Conservation (phyloP, 2,329 filamentous ascomycete species). For the Dactylellina haptotyla region DNA sequence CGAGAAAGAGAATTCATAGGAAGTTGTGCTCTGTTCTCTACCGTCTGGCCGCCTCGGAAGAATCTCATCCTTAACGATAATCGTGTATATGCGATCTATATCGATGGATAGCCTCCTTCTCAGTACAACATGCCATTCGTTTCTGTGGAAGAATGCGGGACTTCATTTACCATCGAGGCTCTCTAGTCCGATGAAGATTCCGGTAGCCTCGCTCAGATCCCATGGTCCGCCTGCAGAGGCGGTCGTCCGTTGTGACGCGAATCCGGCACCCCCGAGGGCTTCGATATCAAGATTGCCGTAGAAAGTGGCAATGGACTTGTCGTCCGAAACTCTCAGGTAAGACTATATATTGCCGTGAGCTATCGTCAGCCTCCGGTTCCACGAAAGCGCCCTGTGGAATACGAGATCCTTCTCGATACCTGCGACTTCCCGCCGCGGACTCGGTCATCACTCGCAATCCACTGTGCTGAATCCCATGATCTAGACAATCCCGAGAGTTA, state of each 20-base stretch:
- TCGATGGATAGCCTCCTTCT: background rate
- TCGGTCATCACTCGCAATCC: constrained; percentile 48
- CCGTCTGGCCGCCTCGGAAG: constrained; percentile 66
- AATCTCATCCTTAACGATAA: constrained; percentile 78
- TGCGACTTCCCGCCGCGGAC: constrained; percentile 46
- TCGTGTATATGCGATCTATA: constrained; percentile 68
- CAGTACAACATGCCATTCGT: background rate
- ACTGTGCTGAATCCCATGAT: constrained; percentile 24
- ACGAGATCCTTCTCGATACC: constrained; percentile 20
- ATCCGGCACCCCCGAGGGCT: constrained; percentile 81
- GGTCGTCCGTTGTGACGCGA: constrained; percentile 79
- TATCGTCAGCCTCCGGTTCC: background rate
- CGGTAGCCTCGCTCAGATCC: constrained; percentile 73
- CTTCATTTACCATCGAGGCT: constrained; percentile 53
- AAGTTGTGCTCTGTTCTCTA: constrained; percentile 76
- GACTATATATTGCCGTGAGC: constrained; percentile 61
- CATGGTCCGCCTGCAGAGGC: constrained; percentile 67
- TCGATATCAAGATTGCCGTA: constrained; percentile 76
- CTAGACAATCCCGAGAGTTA: constrained; percentile 17
- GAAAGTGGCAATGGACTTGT: constrained; percentile 66
- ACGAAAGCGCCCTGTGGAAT: background rate
- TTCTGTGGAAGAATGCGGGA: background rate
- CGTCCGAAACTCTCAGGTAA: constrained; percentile 62
- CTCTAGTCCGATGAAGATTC: constrained; percentile 59
- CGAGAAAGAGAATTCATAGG: constrained; percentile 77